Conservation (phyloP, 805 yeast species). For the Metschnikowia lunata region DNA sequence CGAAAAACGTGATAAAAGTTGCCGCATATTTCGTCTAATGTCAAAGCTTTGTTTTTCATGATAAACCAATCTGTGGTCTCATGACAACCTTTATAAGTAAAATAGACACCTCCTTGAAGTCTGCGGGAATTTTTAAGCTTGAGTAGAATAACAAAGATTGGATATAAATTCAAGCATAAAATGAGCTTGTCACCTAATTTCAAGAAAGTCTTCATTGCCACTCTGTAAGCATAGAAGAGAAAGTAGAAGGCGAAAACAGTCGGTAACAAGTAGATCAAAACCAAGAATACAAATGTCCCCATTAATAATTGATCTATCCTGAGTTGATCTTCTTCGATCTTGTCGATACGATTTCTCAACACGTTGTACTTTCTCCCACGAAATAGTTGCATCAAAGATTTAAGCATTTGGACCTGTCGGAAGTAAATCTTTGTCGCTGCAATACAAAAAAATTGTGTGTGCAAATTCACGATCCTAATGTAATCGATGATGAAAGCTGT, state of each 20-base stretch:
- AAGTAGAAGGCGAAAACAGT: conserved; percentile 83
- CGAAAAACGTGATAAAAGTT: conserved; percentile 22
- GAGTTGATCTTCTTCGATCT: conserved; percentile 53
- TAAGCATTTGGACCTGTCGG: conserved; percentile 64
- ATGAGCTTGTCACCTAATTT: conserved; percentile 56
- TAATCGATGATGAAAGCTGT: conserved; percentile 65
- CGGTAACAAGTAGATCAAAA: conserved; percentile 73
- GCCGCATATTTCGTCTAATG: conserved; percentile 31
- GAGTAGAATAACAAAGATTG: conserved; percentile 75
- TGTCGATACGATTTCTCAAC: conserved; percentile 80
- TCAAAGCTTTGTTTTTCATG: conserved; percentile 36
- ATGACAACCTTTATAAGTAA: conserved; percentile 20
- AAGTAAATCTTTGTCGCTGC: conserved; percentile 75
- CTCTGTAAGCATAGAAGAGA: conserved; percentile 59
- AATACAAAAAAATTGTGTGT: conserved; percentile 70
- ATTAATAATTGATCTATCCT: conserved; percentile 81
- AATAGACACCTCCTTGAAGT: conserved; percentile 49
- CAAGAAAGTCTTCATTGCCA: conserved; percentile 45
- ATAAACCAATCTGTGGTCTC: conserved; percentile 23
- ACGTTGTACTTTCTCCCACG: conserved; percentile 86
- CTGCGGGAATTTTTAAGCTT: conserved; percentile 74
- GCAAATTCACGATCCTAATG: conserved; percentile 59
- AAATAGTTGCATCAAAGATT: conserved; percentile 76
- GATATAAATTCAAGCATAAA: conserved; percentile 74
- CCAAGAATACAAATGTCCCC: conserved; percentile 85